phyloP scores from a whole-genome alignment of 202 grass and related monocot species.

The Panicum hallii region DNA sequence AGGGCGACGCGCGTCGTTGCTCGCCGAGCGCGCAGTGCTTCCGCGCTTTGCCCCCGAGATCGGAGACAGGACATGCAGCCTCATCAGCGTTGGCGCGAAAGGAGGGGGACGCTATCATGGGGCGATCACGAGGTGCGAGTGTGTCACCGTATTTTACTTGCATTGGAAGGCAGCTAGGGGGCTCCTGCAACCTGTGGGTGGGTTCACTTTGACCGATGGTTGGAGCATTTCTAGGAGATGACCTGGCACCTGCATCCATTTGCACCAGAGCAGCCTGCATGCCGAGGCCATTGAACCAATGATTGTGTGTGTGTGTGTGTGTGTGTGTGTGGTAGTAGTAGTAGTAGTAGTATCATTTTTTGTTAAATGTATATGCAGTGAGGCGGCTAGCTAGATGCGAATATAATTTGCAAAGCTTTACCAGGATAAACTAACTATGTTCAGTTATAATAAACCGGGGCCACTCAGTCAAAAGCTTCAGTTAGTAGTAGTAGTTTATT shows the following conservation, averaged over 20 bases:
- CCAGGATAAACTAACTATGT: background rate
- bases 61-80: conserved; percentile 63
- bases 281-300: background rate
- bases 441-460: no score
- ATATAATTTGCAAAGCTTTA: background rate
- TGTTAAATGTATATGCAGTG: background rate
- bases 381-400: background rate
- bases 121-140: background rate
- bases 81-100: conserved; percentile 45
- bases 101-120: conserved; percentile 13
- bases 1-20: background rate
- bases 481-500: background rate
- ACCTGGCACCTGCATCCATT: conserved; percentile 1
- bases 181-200: background rate
- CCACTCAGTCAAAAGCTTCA: background rate
- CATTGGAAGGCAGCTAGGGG: no score
- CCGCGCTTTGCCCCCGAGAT: conserved; percentile 55
- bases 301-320: no score
- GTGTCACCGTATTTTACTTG: conserved; percentile 9
- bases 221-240: conserved; percentile 11
- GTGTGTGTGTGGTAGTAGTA: no score
- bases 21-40: conserved; percentile 7
- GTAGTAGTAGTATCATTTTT: background rate
- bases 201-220: conserved; percentile 41
- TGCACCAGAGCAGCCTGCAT: conserved; percentile 11